phyloP scores from a whole-genome alignment of 2,329 filamentous ascomycete species.

The Colletotrichum falcatum region DNA sequence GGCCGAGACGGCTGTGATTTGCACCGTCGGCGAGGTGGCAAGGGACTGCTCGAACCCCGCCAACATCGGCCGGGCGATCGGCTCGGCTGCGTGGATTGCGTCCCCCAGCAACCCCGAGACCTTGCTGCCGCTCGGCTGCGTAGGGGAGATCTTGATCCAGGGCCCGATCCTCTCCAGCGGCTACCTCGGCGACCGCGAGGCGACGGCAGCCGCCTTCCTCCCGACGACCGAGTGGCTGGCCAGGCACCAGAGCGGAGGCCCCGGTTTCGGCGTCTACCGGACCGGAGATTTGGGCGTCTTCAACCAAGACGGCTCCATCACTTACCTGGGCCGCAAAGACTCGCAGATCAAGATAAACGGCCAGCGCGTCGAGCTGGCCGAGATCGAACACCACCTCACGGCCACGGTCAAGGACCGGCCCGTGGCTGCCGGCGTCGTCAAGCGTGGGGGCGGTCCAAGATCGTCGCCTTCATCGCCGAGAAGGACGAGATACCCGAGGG shows the following conservation, averaged over 20 bases:
- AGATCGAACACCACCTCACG: constrained; percentile 50
- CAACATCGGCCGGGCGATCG: neutral
- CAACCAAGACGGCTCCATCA: constrained; percentile 47
- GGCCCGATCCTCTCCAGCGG: constrained; percentile 32
- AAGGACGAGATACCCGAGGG: neutral
- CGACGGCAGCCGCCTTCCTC: constrained; percentile 44
- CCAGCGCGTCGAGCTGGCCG: constrained; percentile 57
- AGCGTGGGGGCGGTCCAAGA: neutral
- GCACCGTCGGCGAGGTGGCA: neutral
- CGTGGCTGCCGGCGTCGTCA: neutral
- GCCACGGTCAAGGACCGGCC: neutral
- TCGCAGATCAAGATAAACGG: constrained; percentile 62
- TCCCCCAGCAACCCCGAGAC: constrained; percentile 4
- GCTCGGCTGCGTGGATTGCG: neutral
- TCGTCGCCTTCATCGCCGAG: neutral
- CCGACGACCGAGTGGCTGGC: neutral
- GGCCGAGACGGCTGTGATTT: neutral
- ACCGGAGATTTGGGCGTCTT: constrained; percentile 62
- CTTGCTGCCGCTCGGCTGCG: constrained; percentile 46
- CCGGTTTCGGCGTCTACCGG: constrained; percentile 53
- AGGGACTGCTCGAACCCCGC: neutral
- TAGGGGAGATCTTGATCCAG: constrained; percentile 32
- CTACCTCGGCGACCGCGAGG: constrained; percentile 39
- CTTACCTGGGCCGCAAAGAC: constrained; percentile 57
- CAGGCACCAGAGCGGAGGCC: neutral